Evolutionary conservation across 257 asterid species (phyloP).

Genomic region (Misopates orontium): DNA sequence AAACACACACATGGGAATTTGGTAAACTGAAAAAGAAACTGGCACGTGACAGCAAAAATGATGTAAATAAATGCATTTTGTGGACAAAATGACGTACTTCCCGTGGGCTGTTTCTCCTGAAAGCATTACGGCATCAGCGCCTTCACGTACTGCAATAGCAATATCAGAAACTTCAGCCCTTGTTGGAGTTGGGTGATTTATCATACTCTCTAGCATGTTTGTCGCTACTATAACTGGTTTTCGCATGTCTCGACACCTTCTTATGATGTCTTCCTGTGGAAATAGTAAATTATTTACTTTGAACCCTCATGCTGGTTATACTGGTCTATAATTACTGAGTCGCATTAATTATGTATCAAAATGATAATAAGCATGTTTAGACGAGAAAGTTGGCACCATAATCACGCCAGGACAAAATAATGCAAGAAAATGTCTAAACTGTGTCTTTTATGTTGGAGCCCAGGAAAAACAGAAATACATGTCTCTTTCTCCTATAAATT

Average conservation of each 20-base stretch:
- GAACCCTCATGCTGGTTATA: constrained; percentile 1
- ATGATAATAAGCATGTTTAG: background rate
- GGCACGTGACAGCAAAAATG: constrained; percentile 10
- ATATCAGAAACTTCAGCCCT: constrained; percentile 99
- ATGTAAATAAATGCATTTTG: background rate
- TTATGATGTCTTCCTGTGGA: constrained; percentile 80
- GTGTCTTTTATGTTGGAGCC: background rate
- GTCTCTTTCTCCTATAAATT: constrained; percentile 10
- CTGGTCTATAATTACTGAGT: background rate
- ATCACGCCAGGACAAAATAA: no score
- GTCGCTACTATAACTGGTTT: constrained; percentile 98
- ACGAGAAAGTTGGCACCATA: constrained; percentile 10
- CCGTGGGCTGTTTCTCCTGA: constrained; percentile 99
- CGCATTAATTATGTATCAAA: background rate
- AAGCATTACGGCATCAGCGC: constrained; percentile 97
- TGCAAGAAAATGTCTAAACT: no score
- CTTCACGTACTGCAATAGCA: constrained; percentile 95
- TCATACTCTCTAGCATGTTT: constrained; percentile 98
- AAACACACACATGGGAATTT: no score
- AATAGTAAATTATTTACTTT: constrained; percentile 18
- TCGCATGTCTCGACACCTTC: constrained; percentile 82
- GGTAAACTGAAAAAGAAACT: background rate
- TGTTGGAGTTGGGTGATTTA: constrained; percentile 95
- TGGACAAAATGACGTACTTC: constrained; percentile 58
- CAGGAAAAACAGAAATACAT: background rate